These are phyloP conservation scores for Smallanthus sonchifolius DNA, from an alignment of 129 eudicot species.

Conservation along the genomic window DNA sequence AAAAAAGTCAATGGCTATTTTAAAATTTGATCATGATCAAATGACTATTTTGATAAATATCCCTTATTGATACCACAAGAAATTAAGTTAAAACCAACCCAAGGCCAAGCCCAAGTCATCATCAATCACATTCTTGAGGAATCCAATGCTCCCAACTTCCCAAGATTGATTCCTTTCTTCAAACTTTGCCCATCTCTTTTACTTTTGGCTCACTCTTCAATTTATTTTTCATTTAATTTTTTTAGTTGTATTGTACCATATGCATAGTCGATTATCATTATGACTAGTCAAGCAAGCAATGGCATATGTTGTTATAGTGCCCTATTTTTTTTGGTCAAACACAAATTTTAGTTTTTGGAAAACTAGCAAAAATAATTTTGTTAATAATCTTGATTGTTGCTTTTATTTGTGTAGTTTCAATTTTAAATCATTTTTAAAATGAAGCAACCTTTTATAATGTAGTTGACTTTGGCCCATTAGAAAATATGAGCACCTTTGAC, in stretches of 20 bases:
- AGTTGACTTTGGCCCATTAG: constrained; percentile 5
- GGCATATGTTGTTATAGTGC: no score
- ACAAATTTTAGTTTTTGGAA: background rate
- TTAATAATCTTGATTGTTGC: background rate
- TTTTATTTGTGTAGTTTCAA: constrained; percentile 2
- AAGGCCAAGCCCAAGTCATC: constrained; percentile 16
- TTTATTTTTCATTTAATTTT: background rate
- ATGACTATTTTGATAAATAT: no score
- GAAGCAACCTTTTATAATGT: background rate
- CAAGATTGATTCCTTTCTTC: constrained; percentile 19
- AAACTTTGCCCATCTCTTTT: constrained; percentile 8
- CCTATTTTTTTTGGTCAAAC: no score
- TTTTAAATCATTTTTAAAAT: background rate
- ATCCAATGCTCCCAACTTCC: constrained; percentile 24
- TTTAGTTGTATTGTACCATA: background rate
- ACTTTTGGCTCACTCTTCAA: constrained; percentile 17
- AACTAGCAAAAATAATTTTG: background rate
- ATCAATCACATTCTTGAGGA: constrained; percentile 24
- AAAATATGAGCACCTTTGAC: background rate
- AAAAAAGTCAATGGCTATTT: no score
- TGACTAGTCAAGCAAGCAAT: background rate
- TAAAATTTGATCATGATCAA: no score
- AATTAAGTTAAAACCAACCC: background rate
- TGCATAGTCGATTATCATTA: background rate
- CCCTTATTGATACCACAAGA: background rate